Base-by-base conservation (phyloP, 2,329 filamentous ascomycete species). In the Pleoardoris graminearum region DNA sequence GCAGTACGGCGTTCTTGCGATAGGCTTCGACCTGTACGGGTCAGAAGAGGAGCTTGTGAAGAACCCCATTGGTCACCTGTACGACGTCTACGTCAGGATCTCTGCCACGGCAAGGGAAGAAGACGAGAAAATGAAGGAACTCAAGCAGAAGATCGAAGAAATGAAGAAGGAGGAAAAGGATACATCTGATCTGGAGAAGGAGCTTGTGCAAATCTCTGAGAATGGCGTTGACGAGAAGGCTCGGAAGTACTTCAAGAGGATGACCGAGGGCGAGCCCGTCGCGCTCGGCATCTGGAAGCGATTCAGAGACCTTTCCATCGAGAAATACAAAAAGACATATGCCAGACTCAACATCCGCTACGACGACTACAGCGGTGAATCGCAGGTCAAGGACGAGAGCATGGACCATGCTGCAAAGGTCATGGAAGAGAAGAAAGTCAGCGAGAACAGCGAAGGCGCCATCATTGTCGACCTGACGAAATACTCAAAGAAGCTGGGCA, bases 61-160 rank as follows among this genome's bases (percentile, higher is more conserved):
- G 42, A 89, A 93, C 65, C 89, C 90, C 11, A 91, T 93, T 67
- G 88, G 89, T 71, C 90, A 94, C 70, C 78, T 94, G 8, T 92
- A 87, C 72, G 84, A 91, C 65, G 86, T 94, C 46, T 94, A 93
- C 65, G 89, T 92, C 57, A 83, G 85, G 71, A 90, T 93, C 72
- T 85, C 85, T 61, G 79, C 79, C 32, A 79, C 87, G 3, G 81
- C 86, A 57, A 73, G 78, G 2, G 82, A 79, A 0, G 86, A 91
- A 76, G 86, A 87, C 59, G 86, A 88, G 58, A 70, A 81, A 53
- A 83, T 87, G 21, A 85, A 85, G 62, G 79, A 75, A 36, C 76
- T 80, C 59, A 82, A 83, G 67, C 76, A 78, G 17, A 63, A 72
- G 45, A 62, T 64, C 29, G 60, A 57, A 2, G 63, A 63, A 53